These are phyloP conservation scores for Salix brachista DNA, from an alignment of 345 rosid genomes.

Conservation along the genomic window DNA sequence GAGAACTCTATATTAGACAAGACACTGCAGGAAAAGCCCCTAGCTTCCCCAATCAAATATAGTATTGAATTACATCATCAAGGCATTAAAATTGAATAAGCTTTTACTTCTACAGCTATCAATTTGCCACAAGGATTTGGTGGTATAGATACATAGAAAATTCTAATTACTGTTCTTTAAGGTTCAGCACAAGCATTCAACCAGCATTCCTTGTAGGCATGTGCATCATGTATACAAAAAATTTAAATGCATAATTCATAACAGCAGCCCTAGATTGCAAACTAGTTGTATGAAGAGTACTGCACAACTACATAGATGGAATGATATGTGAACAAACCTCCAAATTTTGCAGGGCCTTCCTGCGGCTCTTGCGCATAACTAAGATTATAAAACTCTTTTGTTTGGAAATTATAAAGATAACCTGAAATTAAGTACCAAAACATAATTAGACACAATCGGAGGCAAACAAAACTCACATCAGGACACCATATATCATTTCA, in stretches of 20 bases:
- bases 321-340: slow-evolving; percentile 52
- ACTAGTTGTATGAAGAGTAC: background rate
- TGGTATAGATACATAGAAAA: background rate
- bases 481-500: background rate
- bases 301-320: background rate
- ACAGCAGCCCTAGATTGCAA: background rate
- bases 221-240: background rate
- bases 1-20: background rate
- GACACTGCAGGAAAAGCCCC: background rate
- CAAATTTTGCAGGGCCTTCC: slow-evolving; percentile 77
- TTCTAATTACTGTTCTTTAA: background rate
- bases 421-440: slow-evolving; percentile 45
- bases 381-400: slow-evolving; percentile 89
- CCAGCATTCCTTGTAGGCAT: background rate
- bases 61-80: too few relatives aligned
- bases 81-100: background rate
- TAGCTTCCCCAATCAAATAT: background rate
- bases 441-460: background rate
- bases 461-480: slow-evolving; percentile 2
- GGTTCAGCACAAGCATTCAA: background rate
- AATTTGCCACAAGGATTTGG: background rate
- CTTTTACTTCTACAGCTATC: background rate
- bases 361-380: slow-evolving; percentile 81
- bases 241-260: background rate
- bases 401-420: slow-evolving; percentile 78